These are phyloP conservation scores for Fibroporia radiculosa DNA, from an alignment of 768 basidiomycete genomes.

Conservation along the genomic window DNA sequence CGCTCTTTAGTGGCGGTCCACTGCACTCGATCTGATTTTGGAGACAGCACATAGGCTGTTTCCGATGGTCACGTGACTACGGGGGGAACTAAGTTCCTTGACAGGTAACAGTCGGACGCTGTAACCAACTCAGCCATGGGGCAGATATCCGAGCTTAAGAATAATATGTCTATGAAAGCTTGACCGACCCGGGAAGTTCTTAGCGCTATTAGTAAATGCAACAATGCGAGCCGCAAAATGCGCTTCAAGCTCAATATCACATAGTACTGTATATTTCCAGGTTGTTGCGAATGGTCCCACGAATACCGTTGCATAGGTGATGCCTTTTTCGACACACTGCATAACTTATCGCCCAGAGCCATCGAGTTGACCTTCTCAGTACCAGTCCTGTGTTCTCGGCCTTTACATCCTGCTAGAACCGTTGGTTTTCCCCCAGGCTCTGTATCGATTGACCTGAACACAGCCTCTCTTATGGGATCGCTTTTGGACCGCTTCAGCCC, in stretches of 20 bases:
- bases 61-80: too few species aligned
- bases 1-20: too few species aligned
- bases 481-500: background rate
- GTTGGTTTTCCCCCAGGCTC: too few species aligned
- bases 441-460: background rate
- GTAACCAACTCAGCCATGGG: slow-evolving; percentile 75
- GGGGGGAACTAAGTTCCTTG: too few species aligned
- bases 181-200: too few species aligned
- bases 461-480: background rate
- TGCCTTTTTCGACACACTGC: background rate
- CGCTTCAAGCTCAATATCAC: background rate
- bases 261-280: background rate
- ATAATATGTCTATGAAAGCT: background rate
- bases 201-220: too few species aligned
- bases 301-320: background rate
- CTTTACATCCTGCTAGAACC: background rate
- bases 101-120: slow-evolving; percentile 64
- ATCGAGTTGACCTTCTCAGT: background rate
- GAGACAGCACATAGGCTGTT: too few species aligned
- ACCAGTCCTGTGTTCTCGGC: background rate
- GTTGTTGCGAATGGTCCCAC: background rate
- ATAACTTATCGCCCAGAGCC: too few species aligned
- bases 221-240: background rate
- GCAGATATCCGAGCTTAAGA: slow-evolving; percentile 27
- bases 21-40: too few species aligned